Conservation (phyloP, 1,139 yeast species). For the Scheffersomyces parashehatae region DNA sequence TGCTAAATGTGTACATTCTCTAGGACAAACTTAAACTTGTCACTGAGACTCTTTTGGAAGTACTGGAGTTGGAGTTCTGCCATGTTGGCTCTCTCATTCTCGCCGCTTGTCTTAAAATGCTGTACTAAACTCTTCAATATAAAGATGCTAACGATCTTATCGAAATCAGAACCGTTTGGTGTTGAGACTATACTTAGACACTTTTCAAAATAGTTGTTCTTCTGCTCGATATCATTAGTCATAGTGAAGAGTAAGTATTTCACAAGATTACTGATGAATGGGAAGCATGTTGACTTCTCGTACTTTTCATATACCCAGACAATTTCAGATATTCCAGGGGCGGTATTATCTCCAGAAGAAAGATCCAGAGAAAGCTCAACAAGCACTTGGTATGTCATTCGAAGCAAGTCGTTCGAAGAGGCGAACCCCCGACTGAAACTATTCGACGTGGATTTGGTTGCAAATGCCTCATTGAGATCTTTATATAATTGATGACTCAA, state of each 20-base stretch:
- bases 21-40: conserved; percentile 16
- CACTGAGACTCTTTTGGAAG: conserved; percentile 12
- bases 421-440: conserved; percentile 21
- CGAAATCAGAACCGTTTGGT: conserved; percentile 18
- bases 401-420: conserved; percentile 14
- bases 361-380: conserved; percentile 6
- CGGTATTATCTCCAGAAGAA: not conserved
- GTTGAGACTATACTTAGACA: conserved; percentile 15
- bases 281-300: conserved; percentile 11
- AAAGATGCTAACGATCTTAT: conserved; percentile 20
- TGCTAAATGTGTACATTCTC: conserved; percentile 3
- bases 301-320: conserved; percentile 1
- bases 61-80: conserved; percentile 24
- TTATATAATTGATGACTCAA: conserved; percentile 17
- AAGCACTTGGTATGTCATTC: conserved; percentile 11
- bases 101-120: conserved; percentile 20
- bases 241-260: conserved; percentile 16
- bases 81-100: conserved; percentile 23
- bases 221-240: conserved; percentile 15
- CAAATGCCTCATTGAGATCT: conserved; percentile 20
- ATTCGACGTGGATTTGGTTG: conserved; percentile 15
- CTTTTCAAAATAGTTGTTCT: conserved; percentile 14
- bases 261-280: conserved; percentile 17
- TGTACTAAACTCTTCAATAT: conserved; percentile 19
- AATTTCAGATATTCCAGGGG: too few relatives aligned